Evolutionary conservation across 2,329 filamentous ascomycete species (phyloP).

Genomic region (Sclerotinia sclerotiorum): DNA sequence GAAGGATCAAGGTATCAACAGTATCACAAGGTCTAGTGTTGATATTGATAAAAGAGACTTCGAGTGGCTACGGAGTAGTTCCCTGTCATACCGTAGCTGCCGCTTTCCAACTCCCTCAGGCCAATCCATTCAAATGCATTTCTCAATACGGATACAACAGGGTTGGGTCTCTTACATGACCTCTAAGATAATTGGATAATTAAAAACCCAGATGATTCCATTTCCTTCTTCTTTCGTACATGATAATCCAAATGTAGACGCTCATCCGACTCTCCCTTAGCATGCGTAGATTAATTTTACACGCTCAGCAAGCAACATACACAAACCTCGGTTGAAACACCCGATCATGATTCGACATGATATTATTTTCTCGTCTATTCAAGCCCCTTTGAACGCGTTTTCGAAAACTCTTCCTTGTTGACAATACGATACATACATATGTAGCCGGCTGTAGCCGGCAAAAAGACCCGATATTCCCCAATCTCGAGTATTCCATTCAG

Average conservation of each 20-base stretch:
- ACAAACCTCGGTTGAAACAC: background rate
- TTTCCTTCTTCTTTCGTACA: slow-evolving; percentile 15
- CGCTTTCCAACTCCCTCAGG: background rate
- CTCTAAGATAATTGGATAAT: background rate
- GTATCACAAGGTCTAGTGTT: slow-evolving; percentile 6
- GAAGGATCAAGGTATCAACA: background rate
- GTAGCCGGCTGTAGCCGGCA: background rate
- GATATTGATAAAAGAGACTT: slow-evolving; percentile 8
- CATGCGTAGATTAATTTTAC: background rate
- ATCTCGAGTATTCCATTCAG: background rate
- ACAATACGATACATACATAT: background rate
- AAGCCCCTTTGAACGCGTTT: background rate
- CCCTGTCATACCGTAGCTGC: slow-evolving; percentile 12
- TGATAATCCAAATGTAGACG: background rate
- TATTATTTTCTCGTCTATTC: background rate
- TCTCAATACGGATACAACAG: background rate
- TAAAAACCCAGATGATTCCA: background rate
- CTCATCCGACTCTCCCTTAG: slow-evolving; percentile 1
- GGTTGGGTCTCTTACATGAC: background rate
- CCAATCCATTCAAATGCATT: slow-evolving; percentile 6
- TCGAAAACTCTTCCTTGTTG: slow-evolving; percentile 3
- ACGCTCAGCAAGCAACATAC: slow-evolving; percentile 3
- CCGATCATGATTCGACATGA: slow-evolving; percentile 2
- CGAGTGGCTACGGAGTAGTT: background rate
- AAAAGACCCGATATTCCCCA: background rate